Conservation (phyloP, 2,329 filamentous ascomycete species). For the Beauveria scarabaeidicola region DNA sequence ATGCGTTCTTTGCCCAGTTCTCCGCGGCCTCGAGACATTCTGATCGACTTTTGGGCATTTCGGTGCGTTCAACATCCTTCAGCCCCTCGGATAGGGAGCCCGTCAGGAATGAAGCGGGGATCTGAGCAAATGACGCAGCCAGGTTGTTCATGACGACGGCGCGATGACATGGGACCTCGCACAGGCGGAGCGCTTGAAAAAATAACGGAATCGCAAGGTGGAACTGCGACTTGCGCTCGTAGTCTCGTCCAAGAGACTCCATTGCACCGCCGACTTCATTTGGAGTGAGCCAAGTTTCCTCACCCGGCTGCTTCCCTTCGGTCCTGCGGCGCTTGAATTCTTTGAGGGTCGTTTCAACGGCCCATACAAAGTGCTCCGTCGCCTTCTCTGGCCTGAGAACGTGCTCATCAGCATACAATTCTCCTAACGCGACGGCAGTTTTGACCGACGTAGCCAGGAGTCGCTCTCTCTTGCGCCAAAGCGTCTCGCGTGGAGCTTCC, state of each 20-base stretch:
- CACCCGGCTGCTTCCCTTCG: slow-evolving; percentile 60
- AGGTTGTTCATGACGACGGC: slow-evolving; percentile 84
- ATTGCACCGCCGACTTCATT: slow-evolving; percentile 66
- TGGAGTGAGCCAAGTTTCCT: slow-evolving; percentile 61
- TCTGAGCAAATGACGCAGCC: slow-evolving; percentile 63
- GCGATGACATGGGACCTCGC: slow-evolving; percentile 61
- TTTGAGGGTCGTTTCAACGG: slow-evolving; percentile 68
- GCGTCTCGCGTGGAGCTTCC: slow-evolving; percentile 31
- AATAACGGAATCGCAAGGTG: slow-evolving; percentile 80
- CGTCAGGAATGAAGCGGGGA: slow-evolving; percentile 32
- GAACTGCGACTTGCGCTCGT: slow-evolving; percentile 64
- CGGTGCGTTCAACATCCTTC: slow-evolving; percentile 20
- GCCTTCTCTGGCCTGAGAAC: slow-evolving; percentile 66
- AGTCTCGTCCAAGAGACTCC: slow-evolving; percentile 69
- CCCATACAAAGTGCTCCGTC: slow-evolving; percentile 66
- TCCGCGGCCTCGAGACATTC: slow-evolving; percentile 61
- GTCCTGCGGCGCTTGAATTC: slow-evolving; percentile 62
- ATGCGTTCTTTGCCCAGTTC: slow-evolving; percentile 72
- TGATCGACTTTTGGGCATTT: slow-evolving; percentile 40
- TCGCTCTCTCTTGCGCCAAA: slow-evolving; percentile 52
- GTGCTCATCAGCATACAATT: slow-evolving; percentile 70
- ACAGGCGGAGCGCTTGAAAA: slow-evolving; percentile 70
- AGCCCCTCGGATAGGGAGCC: slow-evolving; percentile 21
- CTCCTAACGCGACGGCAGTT: slow-evolving; percentile 74
- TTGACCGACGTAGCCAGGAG: slow-evolving; percentile 66